These are phyloP conservation scores for Leccinum variicolor DNA, from an alignment of 768 basidiomycete genomes.

Conservation along the genomic window DNA sequence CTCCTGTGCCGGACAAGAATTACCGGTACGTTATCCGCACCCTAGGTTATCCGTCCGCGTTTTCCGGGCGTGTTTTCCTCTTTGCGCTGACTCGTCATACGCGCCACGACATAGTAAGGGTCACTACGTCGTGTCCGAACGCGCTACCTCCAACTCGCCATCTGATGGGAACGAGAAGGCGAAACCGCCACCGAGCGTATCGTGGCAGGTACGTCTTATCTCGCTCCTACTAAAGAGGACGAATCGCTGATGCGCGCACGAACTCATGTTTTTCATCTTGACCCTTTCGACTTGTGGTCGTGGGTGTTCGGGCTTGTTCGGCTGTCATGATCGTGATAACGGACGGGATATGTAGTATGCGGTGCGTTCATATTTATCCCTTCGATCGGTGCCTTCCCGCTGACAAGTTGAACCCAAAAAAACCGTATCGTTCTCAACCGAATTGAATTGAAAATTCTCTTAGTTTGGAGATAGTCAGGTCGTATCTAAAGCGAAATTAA, in stretches of 20 bases:
- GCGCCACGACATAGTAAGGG: conserved; percentile 43
- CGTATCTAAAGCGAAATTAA: conserved; percentile 61
- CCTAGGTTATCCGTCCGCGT: conserved; percentile 12
- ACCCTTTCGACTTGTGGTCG: neutral
- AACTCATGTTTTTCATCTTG: neutral
- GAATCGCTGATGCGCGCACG: conserved; percentile 12
- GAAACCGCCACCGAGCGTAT: conserved; percentile 58
- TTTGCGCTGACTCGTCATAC: neutral
- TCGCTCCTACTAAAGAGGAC: conserved; percentile 12
- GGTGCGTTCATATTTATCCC: conserved; percentile 39
- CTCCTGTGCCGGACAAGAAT: conserved; percentile 69
- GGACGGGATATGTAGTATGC: conserved; percentile 54
- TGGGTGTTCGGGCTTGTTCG: neutral
- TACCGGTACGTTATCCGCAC: conserved; percentile 51
- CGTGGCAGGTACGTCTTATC: conserved; percentile 62
- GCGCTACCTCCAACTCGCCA: conserved; percentile 28
- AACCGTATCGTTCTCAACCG: conserved; percentile 3
- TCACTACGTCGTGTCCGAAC: conserved; percentile 72
- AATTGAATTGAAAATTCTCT: conserved; percentile 5
- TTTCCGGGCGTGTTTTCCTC: neutral
- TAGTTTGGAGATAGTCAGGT: conserved; percentile 81
- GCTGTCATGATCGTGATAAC: neutral
- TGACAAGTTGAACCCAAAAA: neutral
- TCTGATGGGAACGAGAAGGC: conserved; percentile 48
- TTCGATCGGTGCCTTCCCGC: neutral